Conservation (phyloP, 768 basidiomycete genomes). For the Suillus weaverae region DNA sequence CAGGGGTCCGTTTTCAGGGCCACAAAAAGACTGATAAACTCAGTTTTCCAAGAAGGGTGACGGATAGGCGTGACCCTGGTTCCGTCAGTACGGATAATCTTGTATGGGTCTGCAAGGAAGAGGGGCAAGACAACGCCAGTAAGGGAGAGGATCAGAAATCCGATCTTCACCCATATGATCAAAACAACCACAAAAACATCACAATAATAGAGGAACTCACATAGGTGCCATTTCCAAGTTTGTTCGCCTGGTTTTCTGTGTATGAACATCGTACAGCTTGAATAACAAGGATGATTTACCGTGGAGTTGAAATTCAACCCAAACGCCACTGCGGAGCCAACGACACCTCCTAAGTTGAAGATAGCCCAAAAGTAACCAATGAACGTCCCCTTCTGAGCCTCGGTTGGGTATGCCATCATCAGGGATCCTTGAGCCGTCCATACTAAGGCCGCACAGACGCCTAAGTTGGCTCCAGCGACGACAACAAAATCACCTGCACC, state of each 20-base stretch:
- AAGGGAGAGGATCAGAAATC: slow-evolving; percentile 69
- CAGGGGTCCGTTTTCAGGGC: slow-evolving; percentile 69
- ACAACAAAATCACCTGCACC: slow-evolving; percentile 64
- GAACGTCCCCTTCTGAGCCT: slow-evolving; percentile 72
- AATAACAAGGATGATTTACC: slow-evolving; percentile 37
- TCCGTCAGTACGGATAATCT: slow-evolving; percentile 75
- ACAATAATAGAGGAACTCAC: slow-evolving; percentile 39
- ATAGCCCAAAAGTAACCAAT: slow-evolving; percentile 84
- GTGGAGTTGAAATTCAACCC: slow-evolving; percentile 66
- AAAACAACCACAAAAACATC: background rate
- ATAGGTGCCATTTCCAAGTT: slow-evolving; percentile 75
- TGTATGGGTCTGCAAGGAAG: slow-evolving; percentile 69
- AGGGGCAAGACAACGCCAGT: slow-evolving; percentile 68
- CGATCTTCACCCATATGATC: slow-evolving; percentile 51
- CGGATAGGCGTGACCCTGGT: slow-evolving; percentile 60
- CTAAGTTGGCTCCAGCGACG: slow-evolving; percentile 69
- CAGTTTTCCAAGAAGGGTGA: slow-evolving; percentile 77
- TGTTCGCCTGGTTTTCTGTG: slow-evolving; percentile 22
- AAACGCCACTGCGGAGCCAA: slow-evolving; percentile 74
- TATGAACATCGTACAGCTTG: background rate
- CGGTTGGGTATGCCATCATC: slow-evolving; percentile 83
- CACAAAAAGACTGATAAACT: slow-evolving; percentile 67
- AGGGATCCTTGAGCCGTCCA: slow-evolving; percentile 88
- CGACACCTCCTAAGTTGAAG: slow-evolving; percentile 80
- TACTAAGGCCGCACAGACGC: slow-evolving; percentile 67